Percentiles rank a stretch among this genome's conserved stretches.
Conservation (phyloP, 1,284 basidiomycete genomes). For the Ceratobasidium sp. region DNA sequence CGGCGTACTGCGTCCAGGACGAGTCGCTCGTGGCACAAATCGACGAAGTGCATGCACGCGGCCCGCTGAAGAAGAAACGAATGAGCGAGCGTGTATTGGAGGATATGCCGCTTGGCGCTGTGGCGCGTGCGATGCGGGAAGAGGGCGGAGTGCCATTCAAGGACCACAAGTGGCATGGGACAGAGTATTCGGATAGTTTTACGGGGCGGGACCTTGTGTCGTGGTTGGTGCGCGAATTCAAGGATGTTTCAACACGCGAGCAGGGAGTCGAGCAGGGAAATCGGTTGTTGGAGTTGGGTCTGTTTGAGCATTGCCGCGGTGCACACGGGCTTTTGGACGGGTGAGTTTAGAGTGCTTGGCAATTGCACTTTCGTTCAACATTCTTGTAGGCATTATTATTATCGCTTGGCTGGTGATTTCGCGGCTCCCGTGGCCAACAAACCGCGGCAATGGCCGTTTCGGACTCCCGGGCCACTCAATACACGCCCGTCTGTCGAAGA, state of each 20-base stretch:
- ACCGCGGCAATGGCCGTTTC: conserved; percentile 49
- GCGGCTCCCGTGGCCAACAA: conserved; percentile 70
- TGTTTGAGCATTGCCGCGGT: conserved; percentile 82
- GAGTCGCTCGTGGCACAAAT: conserved; percentile 77
- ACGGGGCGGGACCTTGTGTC: conserved; percentile 84
- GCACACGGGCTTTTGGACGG: conserved; percentile 84
- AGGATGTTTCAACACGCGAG: conserved; percentile 78
- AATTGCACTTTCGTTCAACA: not conserved
- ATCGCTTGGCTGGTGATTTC: conserved; percentile 79
- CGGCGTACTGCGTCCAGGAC: conserved; percentile 77
- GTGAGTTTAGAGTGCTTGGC: conserved; percentile 55
- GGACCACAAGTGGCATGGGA: conserved; percentile 75
- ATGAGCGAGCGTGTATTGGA: conserved; percentile 73
- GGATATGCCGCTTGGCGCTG: conserved; percentile 62
- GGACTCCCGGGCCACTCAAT: conserved; percentile 25
- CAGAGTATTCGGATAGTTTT: conserved; percentile 76
- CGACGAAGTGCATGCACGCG: conserved; percentile 73
- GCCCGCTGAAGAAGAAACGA: conserved; percentile 76
- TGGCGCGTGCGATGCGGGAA: conserved; percentile 80
- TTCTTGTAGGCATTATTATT: conserved; percentile 76
- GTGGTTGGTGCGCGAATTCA: conserved; percentile 86
- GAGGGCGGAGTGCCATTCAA: conserved; percentile 79
- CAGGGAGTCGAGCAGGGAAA: conserved; percentile 81
- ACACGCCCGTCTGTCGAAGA: conserved; percentile 34
- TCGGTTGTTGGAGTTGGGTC: conserved; percentile 74